phyloP scores from a whole-genome alignment of 1,139 yeast species.

The Taiozyma onychis region DNA sequence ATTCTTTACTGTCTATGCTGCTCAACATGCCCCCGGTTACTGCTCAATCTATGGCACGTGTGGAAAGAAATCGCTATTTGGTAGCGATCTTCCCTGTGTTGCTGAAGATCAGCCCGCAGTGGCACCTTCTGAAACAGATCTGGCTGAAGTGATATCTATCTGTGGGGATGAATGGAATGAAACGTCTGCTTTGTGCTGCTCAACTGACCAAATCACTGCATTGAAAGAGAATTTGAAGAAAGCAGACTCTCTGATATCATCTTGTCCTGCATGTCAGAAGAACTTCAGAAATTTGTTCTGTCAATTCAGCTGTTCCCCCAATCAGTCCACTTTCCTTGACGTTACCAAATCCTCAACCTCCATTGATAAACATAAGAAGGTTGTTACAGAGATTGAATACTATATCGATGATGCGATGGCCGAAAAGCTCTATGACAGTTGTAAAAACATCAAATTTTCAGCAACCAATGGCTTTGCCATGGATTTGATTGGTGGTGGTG shows the following conservation, averaged over 20 bases:
- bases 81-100: constrained; percentile 76
- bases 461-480: constrained; percentile 96
- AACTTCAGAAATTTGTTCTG: constrained; percentile 86
- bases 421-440: constrained; percentile 64
- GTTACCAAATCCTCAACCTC: constrained; percentile 54
- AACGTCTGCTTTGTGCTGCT: constrained; percentile 46
- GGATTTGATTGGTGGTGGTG: constrained; percentile 98
- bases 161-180: constrained; percentile 69
- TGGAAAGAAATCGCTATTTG: constrained; percentile 79
- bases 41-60: constrained; percentile 40
- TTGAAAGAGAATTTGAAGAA: constrained; percentile 54
- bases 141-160: constrained; percentile 43
- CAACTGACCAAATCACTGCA: constrained; percentile 40
- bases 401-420: constrained; percentile 60
- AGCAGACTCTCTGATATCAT: constrained; percentile 75
- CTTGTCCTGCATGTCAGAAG: constrained; percentile 91
- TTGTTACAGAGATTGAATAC: constrained; percentile 69
- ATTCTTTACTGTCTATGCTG: not conserved
- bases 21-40: constrained; percentile 7
- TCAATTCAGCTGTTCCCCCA: constrained; percentile 84
- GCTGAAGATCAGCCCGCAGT: constrained; percentile 39
- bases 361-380: constrained; percentile 38
- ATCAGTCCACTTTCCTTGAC: constrained; percentile 71
- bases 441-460: constrained; percentile 84
- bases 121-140: constrained; percentile 40